These are phyloP conservation scores for Podospora conica DNA, from an alignment of 495 filamentous ascomycete species.

Conservation along the genomic window DNA sequence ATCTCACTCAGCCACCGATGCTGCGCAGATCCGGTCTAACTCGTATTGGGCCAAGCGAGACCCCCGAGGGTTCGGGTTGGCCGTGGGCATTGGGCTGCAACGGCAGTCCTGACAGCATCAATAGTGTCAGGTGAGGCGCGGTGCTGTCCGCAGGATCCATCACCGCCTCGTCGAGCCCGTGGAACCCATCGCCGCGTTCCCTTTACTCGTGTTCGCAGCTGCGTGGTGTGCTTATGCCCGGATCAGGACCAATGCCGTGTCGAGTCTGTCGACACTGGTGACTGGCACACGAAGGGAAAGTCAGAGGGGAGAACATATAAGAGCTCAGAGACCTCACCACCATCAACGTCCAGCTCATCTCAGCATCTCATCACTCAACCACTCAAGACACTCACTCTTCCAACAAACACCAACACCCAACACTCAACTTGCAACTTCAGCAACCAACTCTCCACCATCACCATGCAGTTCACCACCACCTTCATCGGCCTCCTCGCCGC, in stretches of 20 bases:
- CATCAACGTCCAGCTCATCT: not conserved
- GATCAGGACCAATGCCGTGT: not conserved
- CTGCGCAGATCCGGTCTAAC: not conserved
- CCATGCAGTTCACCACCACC: slow-evolving; percentile 45
- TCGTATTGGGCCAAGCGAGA: not conserved
- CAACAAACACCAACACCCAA: not conserved
- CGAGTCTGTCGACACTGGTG: not conserved
- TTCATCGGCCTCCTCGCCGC: slow-evolving; percentile 35
- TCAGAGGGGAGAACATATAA: not conserved
- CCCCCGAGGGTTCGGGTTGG: not conserved
- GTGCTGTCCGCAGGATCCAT: not conserved
- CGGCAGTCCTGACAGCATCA: not conserved
- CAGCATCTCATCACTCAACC: not conserved
- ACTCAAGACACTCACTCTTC: not conserved
- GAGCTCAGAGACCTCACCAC: not conserved
- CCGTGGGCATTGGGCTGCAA: not conserved
- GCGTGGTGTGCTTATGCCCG: not conserved
- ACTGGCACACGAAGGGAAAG: too few species aligned
- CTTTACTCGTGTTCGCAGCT: not conserved
- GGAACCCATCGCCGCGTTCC: not conserved
- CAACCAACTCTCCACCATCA: not conserved
- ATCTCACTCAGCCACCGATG: not conserved
- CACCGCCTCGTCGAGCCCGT: not conserved
- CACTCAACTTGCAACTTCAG: not conserved
- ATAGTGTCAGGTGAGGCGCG: not conserved